Evolutionary conservation across 257 asterid genomes (phyloP).

Genomic region (Thymus quinquecostatus): DNA sequence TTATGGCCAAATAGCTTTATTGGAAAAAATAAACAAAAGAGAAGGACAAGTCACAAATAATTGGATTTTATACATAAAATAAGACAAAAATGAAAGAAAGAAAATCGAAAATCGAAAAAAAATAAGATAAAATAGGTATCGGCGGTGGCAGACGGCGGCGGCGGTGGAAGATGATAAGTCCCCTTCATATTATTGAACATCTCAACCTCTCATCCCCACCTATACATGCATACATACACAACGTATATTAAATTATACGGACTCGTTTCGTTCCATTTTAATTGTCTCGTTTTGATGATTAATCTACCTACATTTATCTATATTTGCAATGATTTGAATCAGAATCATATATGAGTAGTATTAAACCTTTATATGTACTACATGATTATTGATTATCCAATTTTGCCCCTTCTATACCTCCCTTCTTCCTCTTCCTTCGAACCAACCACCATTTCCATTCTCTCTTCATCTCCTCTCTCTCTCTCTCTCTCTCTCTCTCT

Average conservation of each 20-base stretch:
- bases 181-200: constrained; percentile 62
- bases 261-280: too few relatives aligned
- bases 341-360: constrained; percentile 12
- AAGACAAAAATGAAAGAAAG: background rate
- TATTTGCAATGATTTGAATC: constrained; percentile 37
- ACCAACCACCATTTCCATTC: constrained; percentile 47
- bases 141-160: constrained; percentile 42
- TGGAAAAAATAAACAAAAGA: constrained; percentile 3
- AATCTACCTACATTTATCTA: constrained; percentile 37
- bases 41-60: background rate
- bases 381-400: constrained; percentile 32
- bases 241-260: too few relatives aligned
- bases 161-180: constrained; percentile 71
- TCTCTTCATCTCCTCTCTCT: constrained; percentile 37
- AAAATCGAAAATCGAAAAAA: background rate
- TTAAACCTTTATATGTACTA: background rate
- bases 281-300: too few relatives aligned
- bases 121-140: constrained; percentile 16
- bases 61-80: background rate
- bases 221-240: background rate
- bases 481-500: constrained; percentile 39
- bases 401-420: constrained; percentile 35
- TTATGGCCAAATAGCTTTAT: too few relatives aligned
- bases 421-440: constrained; percentile 30
- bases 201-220: constrained; percentile 56